Conservation (phyloP, 768 basidiomycete genomes). For the Tulasnella sp. region DNA sequence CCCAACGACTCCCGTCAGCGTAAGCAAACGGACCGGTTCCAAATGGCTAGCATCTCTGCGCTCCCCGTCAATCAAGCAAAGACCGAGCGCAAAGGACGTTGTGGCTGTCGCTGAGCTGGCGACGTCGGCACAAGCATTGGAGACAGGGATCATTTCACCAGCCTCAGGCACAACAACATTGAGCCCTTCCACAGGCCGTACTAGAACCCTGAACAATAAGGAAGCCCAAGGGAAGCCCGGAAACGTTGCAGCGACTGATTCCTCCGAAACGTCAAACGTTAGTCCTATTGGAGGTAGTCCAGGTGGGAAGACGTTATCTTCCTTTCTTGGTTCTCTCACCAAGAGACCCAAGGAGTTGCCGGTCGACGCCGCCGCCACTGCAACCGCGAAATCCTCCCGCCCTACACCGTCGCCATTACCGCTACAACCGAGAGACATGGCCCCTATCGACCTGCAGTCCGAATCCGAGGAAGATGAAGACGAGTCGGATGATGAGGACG, state of each 20-base stretch:
- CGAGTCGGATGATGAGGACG: not conserved
- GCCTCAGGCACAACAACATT: not conserved
- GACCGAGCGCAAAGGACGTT: not conserved
- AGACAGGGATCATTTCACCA: not conserved
- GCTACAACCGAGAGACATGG: not conserved
- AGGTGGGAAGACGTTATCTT: not conserved
- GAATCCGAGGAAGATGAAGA: not conserved
- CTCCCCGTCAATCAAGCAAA: not conserved
- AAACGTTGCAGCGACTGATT: not conserved
- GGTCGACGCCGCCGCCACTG: not conserved
- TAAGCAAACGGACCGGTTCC: not conserved
- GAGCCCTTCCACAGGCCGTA: not conserved
- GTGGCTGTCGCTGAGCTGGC: constrained; percentile 3
- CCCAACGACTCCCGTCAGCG: not conserved
- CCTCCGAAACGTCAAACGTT: not conserved
- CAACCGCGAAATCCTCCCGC: not conserved
- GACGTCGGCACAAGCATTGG: not conserved
- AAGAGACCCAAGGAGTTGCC: not conserved
- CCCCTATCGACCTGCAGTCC: not conserved
- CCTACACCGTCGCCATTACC: not conserved
- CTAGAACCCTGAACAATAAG: not conserved
- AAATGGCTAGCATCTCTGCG: not conserved
- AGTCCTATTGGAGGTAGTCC: not conserved
- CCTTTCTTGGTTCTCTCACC: not conserved
- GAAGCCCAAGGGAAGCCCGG: not conserved